Conservation (phyloP, 345 rosid species). For the Rhizophora apiculata region DNA sequence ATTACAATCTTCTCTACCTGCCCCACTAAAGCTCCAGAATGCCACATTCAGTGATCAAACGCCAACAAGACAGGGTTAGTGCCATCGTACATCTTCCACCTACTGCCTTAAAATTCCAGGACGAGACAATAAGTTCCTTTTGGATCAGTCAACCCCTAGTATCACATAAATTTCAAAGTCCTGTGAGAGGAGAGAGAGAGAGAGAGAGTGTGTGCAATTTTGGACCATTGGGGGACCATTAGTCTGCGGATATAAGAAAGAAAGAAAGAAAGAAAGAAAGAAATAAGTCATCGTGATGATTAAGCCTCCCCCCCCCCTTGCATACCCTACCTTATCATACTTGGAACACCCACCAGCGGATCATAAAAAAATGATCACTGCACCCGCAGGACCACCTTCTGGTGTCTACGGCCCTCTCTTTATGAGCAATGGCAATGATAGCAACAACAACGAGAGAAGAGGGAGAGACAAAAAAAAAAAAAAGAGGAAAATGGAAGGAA, state of each 20-base stretch:
- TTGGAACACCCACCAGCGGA: conserved; percentile 45
- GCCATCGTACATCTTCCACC: too few species aligned
- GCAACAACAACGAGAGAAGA: conserved; percentile 8
- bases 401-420: conserved; percentile 1
- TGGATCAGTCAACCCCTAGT: too few species aligned
- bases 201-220: neutral
- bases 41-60: too few species aligned
- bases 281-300: conserved; percentile 35
- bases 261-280: conserved; percentile 9
- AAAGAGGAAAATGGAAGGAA: accelerated
- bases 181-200: too few species aligned
- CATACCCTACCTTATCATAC: conserved; percentile 21
- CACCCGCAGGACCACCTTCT: conserved; percentile 40
- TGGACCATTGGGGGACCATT: neutral
- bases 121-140: too few species aligned
- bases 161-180: too few species aligned
- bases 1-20: too few species aligned
- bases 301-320: conserved; percentile 14
- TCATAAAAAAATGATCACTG: conserved; percentile 24
- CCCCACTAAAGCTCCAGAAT: too few species aligned
- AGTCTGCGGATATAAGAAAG: neutral
- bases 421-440: conserved; percentile 7
- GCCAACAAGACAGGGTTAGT: too few species aligned
- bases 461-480: neutral
- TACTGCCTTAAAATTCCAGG: too few species aligned